Conservation (phyloP, 352 stramenopile species). For the Pythium aquatile region DNA sequence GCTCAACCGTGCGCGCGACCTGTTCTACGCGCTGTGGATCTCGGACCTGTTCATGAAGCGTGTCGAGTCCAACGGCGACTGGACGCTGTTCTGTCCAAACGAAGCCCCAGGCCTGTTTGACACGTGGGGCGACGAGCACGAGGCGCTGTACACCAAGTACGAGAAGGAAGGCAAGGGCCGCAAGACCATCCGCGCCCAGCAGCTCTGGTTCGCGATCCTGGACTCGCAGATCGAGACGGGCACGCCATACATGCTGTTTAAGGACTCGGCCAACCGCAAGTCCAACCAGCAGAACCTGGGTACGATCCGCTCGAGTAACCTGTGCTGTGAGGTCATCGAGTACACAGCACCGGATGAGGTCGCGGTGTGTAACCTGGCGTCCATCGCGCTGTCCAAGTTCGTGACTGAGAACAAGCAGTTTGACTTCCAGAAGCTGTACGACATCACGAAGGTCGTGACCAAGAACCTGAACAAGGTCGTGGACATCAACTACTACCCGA, state of each 20-base stretch:
- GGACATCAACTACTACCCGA: conserved; percentile 99
- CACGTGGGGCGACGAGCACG: conserved; percentile 94
- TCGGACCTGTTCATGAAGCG: conserved; percentile 99
- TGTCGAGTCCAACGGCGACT: conserved; percentile 96
- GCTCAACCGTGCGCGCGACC: conserved; percentile 94
- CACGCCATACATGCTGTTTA: conserved; percentile 99
- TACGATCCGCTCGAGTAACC: conserved; percentile 98
- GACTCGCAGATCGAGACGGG: conserved; percentile 99
- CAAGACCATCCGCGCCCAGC: conserved; percentile 96
- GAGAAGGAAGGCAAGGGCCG: conserved; percentile 94
- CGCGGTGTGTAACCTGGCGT: conserved; percentile 99
- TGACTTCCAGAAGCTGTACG: conserved; percentile 95
- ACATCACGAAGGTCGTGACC: conserved; percentile 96
- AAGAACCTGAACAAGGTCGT: conserved; percentile 99
- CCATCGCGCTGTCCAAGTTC: conserved; percentile 96
- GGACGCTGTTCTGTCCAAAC: conserved; percentile 99
- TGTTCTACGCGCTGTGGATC: conserved; percentile 99
- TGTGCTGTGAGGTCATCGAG: conserved; percentile 99
- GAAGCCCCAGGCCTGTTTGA: conserved; percentile 95
- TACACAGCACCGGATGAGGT: conserved; percentile 98
- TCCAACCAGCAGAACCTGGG: conserved; percentile 99
- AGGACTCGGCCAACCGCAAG: conserved; percentile 98
- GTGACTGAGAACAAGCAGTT: conserved; percentile 87
- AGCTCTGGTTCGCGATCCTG: conserved; percentile 99
- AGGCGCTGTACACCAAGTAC: conserved; percentile 95